Evolutionary conservation across 2,329 filamentous ascomycete species (phyloP).

Genomic region (Epichloe elymi): DNA sequence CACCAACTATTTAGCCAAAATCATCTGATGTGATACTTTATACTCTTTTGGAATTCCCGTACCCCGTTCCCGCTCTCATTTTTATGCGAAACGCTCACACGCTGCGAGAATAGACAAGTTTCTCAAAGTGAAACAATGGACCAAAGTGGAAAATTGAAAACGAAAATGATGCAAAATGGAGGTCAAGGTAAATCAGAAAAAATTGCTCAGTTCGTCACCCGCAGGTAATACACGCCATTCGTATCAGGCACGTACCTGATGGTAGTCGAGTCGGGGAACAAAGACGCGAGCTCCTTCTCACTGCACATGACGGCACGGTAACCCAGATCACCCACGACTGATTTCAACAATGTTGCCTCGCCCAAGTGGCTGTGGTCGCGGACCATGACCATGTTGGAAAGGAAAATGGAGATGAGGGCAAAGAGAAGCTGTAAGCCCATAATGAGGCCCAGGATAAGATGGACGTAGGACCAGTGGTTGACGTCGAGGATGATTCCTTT

Average conservation of each 20-base stretch:
- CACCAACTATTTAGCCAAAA: too few species aligned
- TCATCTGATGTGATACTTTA: too few species aligned
- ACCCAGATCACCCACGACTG: conserved; percentile 8
- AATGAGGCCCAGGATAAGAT: conserved; percentile 21
- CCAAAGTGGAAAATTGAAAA: too few species aligned
- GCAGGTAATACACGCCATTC: conserved; percentile 5
- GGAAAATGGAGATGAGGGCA: conserved; percentile 10
- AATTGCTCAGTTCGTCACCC: neutral
- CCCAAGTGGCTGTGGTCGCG: conserved; percentile 13
- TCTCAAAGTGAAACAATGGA: too few species aligned
- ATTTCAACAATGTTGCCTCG: conserved; percentile 10
- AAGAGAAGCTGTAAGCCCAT: conserved; percentile 18
- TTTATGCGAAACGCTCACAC: too few species aligned
- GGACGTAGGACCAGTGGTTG: conserved; percentile 17
- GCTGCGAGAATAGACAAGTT: too few species aligned
- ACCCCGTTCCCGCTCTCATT: too few species aligned
- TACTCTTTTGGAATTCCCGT: too few species aligned
- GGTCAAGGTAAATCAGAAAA: neutral
- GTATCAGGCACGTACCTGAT: conserved; percentile 4
- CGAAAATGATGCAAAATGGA: too few species aligned
- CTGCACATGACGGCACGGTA: conserved; percentile 9
- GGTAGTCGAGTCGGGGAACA: conserved; percentile 4
- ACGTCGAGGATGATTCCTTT: conserved; percentile 20
- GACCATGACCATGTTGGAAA: conserved; percentile 17
- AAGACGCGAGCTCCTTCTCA: conserved; percentile 8